These are phyloP conservation scores for Phytophthora syringae DNA, from an alignment of 352 stramenopile species.

Conservation along the genomic window DNA sequence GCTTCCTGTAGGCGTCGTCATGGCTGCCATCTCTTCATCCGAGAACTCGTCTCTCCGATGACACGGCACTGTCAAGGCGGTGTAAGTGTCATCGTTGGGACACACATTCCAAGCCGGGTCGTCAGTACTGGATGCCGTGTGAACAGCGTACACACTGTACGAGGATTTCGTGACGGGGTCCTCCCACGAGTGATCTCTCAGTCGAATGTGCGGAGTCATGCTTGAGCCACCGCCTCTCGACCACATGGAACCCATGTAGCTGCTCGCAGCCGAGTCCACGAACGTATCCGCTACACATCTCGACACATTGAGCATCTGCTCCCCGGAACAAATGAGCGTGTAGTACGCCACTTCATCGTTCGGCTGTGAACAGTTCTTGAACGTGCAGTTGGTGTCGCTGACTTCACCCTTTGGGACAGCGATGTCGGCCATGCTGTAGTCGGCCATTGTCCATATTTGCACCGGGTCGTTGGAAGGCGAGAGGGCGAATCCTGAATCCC, in stretches of 20 bases:
- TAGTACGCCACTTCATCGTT: slow-evolving; percentile 22
- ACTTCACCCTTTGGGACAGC: slow-evolving; percentile 24
- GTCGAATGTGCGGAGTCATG: slow-evolving; percentile 24
- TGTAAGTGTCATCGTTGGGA: slow-evolving; percentile 14
- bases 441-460: slow-evolving; percentile 27
- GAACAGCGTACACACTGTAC: slow-evolving; percentile 35
- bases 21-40: slow-evolving; percentile 15
- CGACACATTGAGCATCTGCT: slow-evolving; percentile 41
- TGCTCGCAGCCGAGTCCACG: slow-evolving; percentile 11
- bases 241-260: slow-evolving; percentile 37
- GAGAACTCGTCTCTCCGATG: slow-evolving; percentile 28
- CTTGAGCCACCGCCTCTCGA: slow-evolving; percentile 25
- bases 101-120: slow-evolving; percentile 29
- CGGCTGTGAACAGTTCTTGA: slow-evolving; percentile 34
- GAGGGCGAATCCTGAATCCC: slow-evolving; percentile 41
- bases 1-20: slow-evolving; percentile 27
- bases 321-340: slow-evolving; percentile 39
- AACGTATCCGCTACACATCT: slow-evolving; percentile 42
- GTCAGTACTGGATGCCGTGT: slow-evolving; percentile 20
- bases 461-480: slow-evolving; percentile 22
- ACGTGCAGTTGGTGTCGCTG: slow-evolving; percentile 17
- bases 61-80: slow-evolving; percentile 26
- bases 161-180: slow-evolving; percentile 19
- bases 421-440: slow-evolving; percentile 35
- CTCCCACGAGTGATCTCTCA: slow-evolving; percentile 30